Percentiles rank a stretch among this genome's conserved stretches.
Evolutionary conservation across 2,329 filamentous ascomycete species (phyloP).

Genomic region (Aspergillus sp.): DNA sequence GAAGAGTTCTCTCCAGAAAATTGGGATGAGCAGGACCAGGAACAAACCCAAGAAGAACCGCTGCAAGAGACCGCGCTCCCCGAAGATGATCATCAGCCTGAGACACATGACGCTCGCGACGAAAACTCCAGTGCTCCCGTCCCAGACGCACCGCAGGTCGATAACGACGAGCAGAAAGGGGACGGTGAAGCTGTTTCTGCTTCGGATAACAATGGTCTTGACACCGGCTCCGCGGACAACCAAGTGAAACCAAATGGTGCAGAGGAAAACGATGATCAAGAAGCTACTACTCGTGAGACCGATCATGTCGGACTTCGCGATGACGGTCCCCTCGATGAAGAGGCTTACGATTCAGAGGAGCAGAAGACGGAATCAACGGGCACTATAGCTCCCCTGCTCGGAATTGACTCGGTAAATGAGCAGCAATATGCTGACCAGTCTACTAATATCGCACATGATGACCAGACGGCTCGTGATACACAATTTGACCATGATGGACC

Average conservation of each 20-base stretch:
- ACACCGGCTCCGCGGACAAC: neutral
- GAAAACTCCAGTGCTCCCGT: neutral
- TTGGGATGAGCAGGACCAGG: slow-evolving; percentile 11
- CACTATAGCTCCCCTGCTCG: slow-evolving; percentile 25
- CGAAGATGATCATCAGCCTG: slow-evolving; percentile 1
- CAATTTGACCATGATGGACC: slow-evolving; percentile 37
- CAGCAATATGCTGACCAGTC: slow-evolving; percentile 16
- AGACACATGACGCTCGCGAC: neutral
- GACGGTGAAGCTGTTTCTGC: neutral
- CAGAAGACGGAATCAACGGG: slow-evolving; percentile 30
- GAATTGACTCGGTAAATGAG: slow-evolving; percentile 14
- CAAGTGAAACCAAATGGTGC: neutral
- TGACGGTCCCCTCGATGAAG: slow-evolving; percentile 14
- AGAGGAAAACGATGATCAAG: slow-evolving; percentile 15
- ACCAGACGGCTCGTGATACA: slow-evolving; percentile 11
- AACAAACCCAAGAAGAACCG: slow-evolving; percentile 14
- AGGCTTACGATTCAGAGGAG: slow-evolving; percentile 26
- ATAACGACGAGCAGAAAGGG: neutral
- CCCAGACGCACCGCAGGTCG: neutral
- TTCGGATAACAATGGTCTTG: neutral
- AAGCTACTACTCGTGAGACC: slow-evolving; percentile 6
- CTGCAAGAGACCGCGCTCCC: slow-evolving; percentile 2
- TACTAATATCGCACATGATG: slow-evolving; percentile 7
- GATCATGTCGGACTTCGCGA: slow-evolving; percentile 4
- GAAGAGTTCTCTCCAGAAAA: slow-evolving; percentile 26